Evolutionary conservation across 805 yeast genomes (phyloP).

Genomic region (Vanderwaltozyma verrucispora): DNA sequence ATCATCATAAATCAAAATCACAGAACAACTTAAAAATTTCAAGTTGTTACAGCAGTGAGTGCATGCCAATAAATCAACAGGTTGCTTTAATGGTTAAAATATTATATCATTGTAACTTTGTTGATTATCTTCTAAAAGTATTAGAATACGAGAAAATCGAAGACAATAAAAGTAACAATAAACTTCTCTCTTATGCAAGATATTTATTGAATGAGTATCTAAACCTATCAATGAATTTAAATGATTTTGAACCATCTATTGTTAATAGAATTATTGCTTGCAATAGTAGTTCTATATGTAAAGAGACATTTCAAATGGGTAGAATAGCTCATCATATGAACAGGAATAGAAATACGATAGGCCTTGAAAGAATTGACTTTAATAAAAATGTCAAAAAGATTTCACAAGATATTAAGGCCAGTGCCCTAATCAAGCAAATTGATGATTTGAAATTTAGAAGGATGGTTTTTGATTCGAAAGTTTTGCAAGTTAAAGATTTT

Average conservation of each 20-base stretch:
- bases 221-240: conserved; percentile 41
- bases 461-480: conserved; percentile 56
- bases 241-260: conserved; percentile 17
- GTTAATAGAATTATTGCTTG: not conserved
- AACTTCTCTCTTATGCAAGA: conserved; percentile 44
- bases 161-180: conserved; percentile 31
- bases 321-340: conserved; percentile 32
- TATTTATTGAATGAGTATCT: conserved; percentile 53
- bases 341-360: conserved; percentile 30
- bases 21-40: conserved; percentile 6
- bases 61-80: conserved; percentile 47
- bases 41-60: conserved; percentile 33
- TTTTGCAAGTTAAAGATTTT: conserved; percentile 67
- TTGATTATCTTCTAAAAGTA: conserved; percentile 33
- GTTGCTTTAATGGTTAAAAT: conserved; percentile 49
- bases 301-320: conserved; percentile 36
- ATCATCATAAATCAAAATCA: conserved; percentile 19
- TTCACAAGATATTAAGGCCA: conserved; percentile 17
- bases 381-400: conserved; percentile 14
- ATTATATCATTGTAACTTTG: conserved; percentile 46
- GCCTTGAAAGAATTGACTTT: conserved; percentile 23
- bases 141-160: conserved; percentile 7
- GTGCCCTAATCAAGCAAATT: conserved; percentile 23
- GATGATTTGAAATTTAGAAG: conserved; percentile 63
- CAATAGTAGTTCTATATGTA: not conserved